Base-by-base conservation (phyloP, 345 rosid species). In the Melaleuca alternifolia region DNA sequence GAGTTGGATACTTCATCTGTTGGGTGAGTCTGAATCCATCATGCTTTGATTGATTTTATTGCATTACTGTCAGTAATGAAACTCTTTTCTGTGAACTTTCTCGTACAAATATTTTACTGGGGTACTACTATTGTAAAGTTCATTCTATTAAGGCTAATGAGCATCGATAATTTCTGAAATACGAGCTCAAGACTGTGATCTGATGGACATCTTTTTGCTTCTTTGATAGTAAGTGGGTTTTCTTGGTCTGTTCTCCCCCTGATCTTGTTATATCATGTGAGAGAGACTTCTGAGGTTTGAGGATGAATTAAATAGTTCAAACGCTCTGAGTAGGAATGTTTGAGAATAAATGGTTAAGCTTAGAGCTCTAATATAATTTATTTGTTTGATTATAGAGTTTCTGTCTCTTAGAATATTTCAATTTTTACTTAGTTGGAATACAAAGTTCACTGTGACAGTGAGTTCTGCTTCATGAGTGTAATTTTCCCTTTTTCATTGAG, bases 1-100 rank as follows among this genome's bases (percentile, higher is more conserved):
- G 95, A 89, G 54, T 87, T 93, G 87, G 88, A 94, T 87, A 85
- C 89, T 41, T 90, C 94, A 53, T 88, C 95, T 30, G 83, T 89
- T 79, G 96, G 96, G 96, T 93, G 88, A 88, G 91, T 89, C 82
- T 37, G 15, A 82, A 51, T 75, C 23, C 44, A 83, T 52, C 6
- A 10, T 46, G 30, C 9, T 62, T 71, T 54, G 44, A 6, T 44
- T 82, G 84, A 26, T 52, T 86, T 59, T 71, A 51, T 71, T 10
- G 13, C 79, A 57, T 84, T 56, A 54, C 30, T 52, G 48, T 37
- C 3, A 26, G 51, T 30, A 52, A 53, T 33, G 54, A 26, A 57
- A 53, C 23, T 37, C 79, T 12, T 71, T 33, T 20, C 20, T 18
- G 48, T 33, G 79, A 65, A 65, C 20, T 65, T 65, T 33, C 46